A percentile compares a stretch with the other conserved stretches of the same genome.
Evolutionary conservation across 2,329 filamentous ascomycete species (phyloP).

Genomic region (Penicillium paneum): DNA sequence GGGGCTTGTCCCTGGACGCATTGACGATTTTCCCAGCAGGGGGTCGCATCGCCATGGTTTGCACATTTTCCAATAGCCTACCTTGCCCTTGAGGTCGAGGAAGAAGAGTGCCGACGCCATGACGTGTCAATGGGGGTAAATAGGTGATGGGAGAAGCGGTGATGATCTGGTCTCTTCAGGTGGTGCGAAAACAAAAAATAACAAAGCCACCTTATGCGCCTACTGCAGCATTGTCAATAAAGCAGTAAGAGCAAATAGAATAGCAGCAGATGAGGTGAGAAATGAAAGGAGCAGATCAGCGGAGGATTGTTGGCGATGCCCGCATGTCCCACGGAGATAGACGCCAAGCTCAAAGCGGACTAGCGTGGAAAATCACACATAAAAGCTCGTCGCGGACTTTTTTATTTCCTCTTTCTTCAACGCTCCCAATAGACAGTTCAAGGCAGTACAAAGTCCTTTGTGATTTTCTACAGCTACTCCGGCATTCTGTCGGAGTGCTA

Average conservation of each 20-base stretch:
- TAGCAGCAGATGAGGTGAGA: background rate
- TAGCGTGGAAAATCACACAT: slow-evolving; percentile 26
- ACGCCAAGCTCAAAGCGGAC: slow-evolving; percentile 19
- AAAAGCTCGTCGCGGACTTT: slow-evolving; percentile 22
- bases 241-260: background rate
- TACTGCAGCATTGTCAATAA: slow-evolving; percentile 9
- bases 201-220: slow-evolving; percentile 5
- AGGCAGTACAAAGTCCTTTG: slow-evolving; percentile 57
- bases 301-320: slow-evolving; percentile 10
- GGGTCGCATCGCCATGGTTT: background rate
- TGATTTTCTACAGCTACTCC: slow-evolving; percentile 49
- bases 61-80: slow-evolving; percentile 41
- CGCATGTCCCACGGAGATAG: slow-evolving; percentile 10
- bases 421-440: slow-evolving; percentile 86
- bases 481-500: slow-evolving; percentile 67
- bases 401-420: slow-evolving; percentile 45
- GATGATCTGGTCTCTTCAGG: slow-evolving; percentile 6
- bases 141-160: slow-evolving; percentile 3
- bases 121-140: slow-evolving; percentile 33
- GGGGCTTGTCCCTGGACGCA: slow-evolving; percentile 18
- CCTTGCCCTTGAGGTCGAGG: slow-evolving; percentile 99
- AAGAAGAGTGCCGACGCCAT: slow-evolving; percentile 99
- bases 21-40: slow-evolving; percentile 9
- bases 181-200: background rate
- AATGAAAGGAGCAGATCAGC: slow-evolving; percentile 1